Evolutionary conservation across 2,329 filamentous ascomycete species (phyloP).

Genomic region (Penicillium sp.): DNA sequence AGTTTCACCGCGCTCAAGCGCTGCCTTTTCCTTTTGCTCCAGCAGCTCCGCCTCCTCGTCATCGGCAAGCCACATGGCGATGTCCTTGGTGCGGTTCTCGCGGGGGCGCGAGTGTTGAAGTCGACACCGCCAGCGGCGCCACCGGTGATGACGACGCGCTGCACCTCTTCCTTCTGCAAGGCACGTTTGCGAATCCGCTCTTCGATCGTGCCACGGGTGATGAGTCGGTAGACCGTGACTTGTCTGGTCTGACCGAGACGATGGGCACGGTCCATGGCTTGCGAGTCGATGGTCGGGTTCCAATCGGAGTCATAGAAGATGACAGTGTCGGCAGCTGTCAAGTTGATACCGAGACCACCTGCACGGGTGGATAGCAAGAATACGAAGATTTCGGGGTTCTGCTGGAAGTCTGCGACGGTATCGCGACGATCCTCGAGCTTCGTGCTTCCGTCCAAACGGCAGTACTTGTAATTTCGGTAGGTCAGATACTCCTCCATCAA

Average conservation of each 20-base stretch:
- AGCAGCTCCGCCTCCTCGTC: constrained; percentile 94
- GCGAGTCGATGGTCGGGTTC: constrained; percentile 98
- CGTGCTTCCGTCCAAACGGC: constrained; percentile 89
- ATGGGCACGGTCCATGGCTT: constrained; percentile 98
- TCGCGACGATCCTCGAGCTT: constrained; percentile 96
- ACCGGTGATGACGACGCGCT: constrained; percentile 91
- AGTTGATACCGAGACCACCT: constrained; percentile 94
- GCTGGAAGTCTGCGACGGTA: constrained; percentile 95
- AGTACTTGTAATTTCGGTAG: constrained; percentile 98
- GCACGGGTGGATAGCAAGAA: constrained; percentile 94
- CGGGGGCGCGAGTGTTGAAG: constrained; percentile 81
- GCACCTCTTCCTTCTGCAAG: constrained; percentile 96
- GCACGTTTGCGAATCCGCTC: constrained; percentile 96
- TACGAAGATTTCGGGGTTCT: constrained; percentile 88
- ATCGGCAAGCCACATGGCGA: constrained; percentile 97
- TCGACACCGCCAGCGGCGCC: constrained; percentile 79
- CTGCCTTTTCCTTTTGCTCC: constrained; percentile 83
- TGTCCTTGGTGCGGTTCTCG: constrained; percentile 95
- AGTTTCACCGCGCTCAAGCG: constrained; percentile 63
- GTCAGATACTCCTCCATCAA: constrained; percentile 98
- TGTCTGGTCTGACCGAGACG: constrained; percentile 92
- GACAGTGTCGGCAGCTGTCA: constrained; percentile 93
- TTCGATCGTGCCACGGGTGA: constrained; percentile 93
- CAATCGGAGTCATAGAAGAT: constrained; percentile 99
- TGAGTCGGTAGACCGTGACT: constrained; percentile 95